phyloP scores from a whole-genome alignment of 805 yeast genomes.

The Saturnispora besseyi region DNA sequence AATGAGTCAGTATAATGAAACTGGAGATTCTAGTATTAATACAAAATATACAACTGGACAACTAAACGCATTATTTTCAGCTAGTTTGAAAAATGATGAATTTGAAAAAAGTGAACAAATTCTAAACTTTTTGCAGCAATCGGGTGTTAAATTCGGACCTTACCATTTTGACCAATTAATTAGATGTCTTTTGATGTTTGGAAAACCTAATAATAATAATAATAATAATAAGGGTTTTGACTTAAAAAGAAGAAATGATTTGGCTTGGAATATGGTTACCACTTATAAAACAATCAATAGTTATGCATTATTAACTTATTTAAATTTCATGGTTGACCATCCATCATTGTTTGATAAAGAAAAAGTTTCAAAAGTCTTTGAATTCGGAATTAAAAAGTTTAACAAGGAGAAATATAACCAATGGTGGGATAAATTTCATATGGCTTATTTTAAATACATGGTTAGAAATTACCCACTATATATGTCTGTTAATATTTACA shows the following conservation, averaged over 20 bases:
- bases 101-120: slow-evolving; percentile 25
- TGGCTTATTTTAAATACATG: slow-evolving; percentile 26
- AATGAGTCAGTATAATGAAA: slow-evolving; percentile 20
- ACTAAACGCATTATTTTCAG: slow-evolving; percentile 23
- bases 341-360: slow-evolving; percentile 17
- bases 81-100: slow-evolving; percentile 21
- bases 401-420: slow-evolving; percentile 12
- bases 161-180: slow-evolving; percentile 27
- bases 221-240: background rate
- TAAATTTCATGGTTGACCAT: slow-evolving; percentile 23
- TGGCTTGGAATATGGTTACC: slow-evolving; percentile 25
- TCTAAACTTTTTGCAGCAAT: slow-evolving; percentile 20
- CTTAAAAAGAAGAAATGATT: background rate
- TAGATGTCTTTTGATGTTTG: slow-evolving; percentile 17
- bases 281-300: slow-evolving; percentile 16
- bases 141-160: slow-evolving; percentile 19
- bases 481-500: slow-evolving; percentile 19
- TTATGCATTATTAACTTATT: slow-evolving; percentile 22
- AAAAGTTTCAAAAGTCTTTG: slow-evolving; percentile 19
- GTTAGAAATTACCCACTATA: slow-evolving; percentile 19
- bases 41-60: slow-evolving; percentile 24
- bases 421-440: slow-evolving; percentile 27
- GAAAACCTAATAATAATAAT: background rate
- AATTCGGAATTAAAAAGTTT: slow-evolving; percentile 11
- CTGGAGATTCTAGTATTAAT: slow-evolving; percentile 14